Conservation (phyloP, 192 early-diverging fungal genomes). For the Allomyces javanicus region DNA sequence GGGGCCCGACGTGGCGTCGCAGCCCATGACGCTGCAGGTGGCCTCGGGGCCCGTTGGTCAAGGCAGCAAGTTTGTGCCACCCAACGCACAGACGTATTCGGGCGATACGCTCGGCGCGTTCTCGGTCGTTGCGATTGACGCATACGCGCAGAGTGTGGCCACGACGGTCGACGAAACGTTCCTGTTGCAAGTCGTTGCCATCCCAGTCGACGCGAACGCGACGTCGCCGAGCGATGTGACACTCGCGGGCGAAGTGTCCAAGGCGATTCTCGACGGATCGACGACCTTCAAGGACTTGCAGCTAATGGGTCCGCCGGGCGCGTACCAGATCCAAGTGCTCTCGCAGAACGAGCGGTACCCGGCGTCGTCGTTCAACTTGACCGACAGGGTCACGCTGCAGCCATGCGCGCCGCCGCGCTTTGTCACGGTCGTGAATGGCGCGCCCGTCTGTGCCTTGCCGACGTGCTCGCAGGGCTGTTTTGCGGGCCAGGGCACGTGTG, state of each 20-base stretch:
- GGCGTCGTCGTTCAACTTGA: neutral
- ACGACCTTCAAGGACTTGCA: neutral
- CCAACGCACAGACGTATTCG: neutral
- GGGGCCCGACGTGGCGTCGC: neutral
- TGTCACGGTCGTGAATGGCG: neutral
- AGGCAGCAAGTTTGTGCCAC: neutral
- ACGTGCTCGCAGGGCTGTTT: neutral
- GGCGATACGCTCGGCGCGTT: neutral
- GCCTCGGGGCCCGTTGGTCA: neutral
- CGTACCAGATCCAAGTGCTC: neutral
- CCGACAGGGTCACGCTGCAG: neutral
- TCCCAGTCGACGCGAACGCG: neutral
- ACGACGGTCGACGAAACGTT: neutral
- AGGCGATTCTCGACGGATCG: neutral
- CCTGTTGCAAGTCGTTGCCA: neutral
- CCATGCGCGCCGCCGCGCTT: neutral
- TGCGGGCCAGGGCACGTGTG: neutral
- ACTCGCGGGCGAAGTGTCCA: neutral
- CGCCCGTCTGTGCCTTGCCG: neutral
- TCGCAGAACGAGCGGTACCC: neutral
- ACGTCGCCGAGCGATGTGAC: neutral
- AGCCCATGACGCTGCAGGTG: neutral
- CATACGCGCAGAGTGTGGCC: neutral
- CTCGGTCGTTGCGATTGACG: neutral
- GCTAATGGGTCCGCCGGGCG: neutral